Evolutionary conservation across 2,329 filamentous ascomycete genomes (phyloP), one percentile per base, ranked within the genome.

Genomic region (Dactylellina haptotyla): DNA sequence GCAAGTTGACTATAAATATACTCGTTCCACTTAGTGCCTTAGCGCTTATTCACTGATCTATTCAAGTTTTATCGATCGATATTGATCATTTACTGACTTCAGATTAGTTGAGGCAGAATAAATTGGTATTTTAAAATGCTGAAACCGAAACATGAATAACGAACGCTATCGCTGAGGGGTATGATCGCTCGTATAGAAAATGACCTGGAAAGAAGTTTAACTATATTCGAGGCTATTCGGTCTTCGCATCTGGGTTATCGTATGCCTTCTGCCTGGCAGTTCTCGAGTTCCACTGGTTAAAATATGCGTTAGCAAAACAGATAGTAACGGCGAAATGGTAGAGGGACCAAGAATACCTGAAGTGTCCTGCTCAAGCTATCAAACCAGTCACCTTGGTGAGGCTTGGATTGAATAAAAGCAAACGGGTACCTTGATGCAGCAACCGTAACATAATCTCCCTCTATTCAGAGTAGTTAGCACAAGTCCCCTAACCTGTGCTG

Each of bases 391-490:
- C 77, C 78, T 41, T 78, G 77, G 62, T 77, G 76, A n/a, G 65
- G 72, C 56, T 77, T 78, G 23, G 72, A 76, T 48, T 79, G 77
- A 9, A 94, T 90, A 64, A 87, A 88, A 0, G 91, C 90, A 80
- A 94, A 95, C 0, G 91, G 91, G 78, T 90, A 94, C 41, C 91
- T 83, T 76, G 89, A 91, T 1, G 91, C 91, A 76, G 89, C 92
- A 74, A 95, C 90, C 1, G 91, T 94, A 3, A 94, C 90, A 79
- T 95, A 95, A 81, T 95, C 91, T 14, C 91, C 91, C 0, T 76
- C 77, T 78, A 37, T 10, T 61, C 14, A 18, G n/a, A 37, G 23
- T 16, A 9, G 51, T 54, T 46, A 58, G n/a, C 30, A 25, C 18
- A 25, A 10, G n/a, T n/a, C 30, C 0, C 2, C 20, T 23, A 16